Base-by-base conservation (phyloP, 345 rosid species). In the Abelmoschus esculentus region DNA sequence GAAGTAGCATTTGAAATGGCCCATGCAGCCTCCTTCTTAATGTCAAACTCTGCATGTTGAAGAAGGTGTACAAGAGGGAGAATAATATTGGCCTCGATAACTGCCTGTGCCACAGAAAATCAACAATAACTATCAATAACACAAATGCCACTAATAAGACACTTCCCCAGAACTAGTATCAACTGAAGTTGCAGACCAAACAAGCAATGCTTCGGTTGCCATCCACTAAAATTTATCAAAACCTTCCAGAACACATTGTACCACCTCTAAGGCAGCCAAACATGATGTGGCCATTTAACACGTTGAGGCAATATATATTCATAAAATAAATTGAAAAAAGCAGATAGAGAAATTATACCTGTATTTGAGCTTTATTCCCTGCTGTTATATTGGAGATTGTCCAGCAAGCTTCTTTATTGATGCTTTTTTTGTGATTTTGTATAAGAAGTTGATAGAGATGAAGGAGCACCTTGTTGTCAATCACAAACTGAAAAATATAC, bases 301-400 rank as follows among this genome's bases (percentile, higher is more conserved):
- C 2, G 9, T 19, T 42, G 17, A 42, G 34, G 13, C 22, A 50
- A 67, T 50, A n/a, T 34, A 36, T 62, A 42, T n/a, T 71, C 5
- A 31, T 31, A 31, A 31, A 31, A 31, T 31, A 31, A 31, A 31
- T 31, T 3, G 5, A 31, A 31, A 31, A 31, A 31, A 31, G 4
- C 3, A 46, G 22, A 56, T 64, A 32, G 36, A 22, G 67, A 66
- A 3, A 14, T 18, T 61, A 56, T 78, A 89, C 97, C 97, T 91
- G 92, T 77, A 91, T 89, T 75, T 91, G 97, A 77, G 70, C 46
- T 80, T 66, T 82, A 75, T 87, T 91, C 54, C 95, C 95, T 57
- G 97, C 97, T 66, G 95, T 88, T 60, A 90, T 87, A 83, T 90
- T 90, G 31, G 97, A 90, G 75, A 91, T 55, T 55, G 59, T 55